Conservation (phyloP, 352 stramenopile genomes). For the Aphanomyces astaci region DNA sequence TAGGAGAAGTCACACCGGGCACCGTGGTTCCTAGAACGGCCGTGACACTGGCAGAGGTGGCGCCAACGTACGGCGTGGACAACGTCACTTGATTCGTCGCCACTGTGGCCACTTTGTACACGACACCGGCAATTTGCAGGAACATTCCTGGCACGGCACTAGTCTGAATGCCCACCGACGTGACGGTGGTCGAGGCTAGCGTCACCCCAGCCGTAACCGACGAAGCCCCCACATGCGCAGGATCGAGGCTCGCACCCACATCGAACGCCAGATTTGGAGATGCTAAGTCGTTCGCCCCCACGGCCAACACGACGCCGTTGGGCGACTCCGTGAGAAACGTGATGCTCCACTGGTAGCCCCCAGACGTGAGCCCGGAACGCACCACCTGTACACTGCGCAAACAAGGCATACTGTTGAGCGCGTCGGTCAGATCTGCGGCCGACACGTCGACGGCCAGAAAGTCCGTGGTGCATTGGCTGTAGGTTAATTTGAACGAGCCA, state of each 20-base stretch:
- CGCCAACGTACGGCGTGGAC: constrained; percentile 34
- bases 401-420: constrained; percentile 42
- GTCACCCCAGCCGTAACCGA: constrained; percentile 27
- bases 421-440: constrained; percentile 55
- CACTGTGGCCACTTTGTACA: constrained; percentile 44
- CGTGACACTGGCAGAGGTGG: constrained; percentile 31
- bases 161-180: constrained; percentile 31
- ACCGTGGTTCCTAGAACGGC: constrained; percentile 55
- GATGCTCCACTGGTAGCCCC: constrained; percentile 69
- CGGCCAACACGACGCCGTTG: constrained; percentile 34
- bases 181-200: constrained; percentile 32
- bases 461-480: constrained; percentile 40
- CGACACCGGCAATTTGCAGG: constrained; percentile 33
- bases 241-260: constrained; percentile 39
- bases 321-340: constrained; percentile 62
- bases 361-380: constrained; percentile 35
- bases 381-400: constrained; percentile 75
- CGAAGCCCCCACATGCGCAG: constrained; percentile 37
- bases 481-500: constrained; percentile 75
- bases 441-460: constrained; percentile 44
- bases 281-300: constrained; percentile 35
- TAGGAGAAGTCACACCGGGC: constrained; percentile 39
- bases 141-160: constrained; percentile 48
- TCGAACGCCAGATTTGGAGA: constrained; percentile 30
- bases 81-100: constrained; percentile 48